Base-by-base conservation (phyloP, 306 rosid species). In the Adenanthera pavonina region DNA sequence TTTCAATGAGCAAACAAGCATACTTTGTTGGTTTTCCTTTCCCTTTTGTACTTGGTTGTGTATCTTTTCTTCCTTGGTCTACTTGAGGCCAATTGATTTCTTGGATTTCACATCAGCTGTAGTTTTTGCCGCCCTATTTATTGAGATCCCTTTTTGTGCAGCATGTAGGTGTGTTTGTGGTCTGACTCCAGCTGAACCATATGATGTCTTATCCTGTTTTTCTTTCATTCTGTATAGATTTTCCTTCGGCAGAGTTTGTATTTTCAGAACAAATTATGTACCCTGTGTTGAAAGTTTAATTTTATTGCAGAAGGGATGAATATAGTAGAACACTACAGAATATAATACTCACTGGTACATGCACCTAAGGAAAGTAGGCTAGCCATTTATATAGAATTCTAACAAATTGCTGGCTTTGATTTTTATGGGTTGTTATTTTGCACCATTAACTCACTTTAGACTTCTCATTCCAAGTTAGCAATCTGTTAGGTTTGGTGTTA, bases 31-130 rank as follows among this genome's bases (percentile, higher is more conserved):
- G 36, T 61, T 70, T 60, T 64, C 61, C 68, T 65, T 76, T 77
- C 62, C 73, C 78, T 74, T 17, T 43, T 5, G 43, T 72, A 5
- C 69, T 17, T 6, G n/a, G 43, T 8, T 78, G 69, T 71, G 19
- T 34, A 61, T 7, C 25, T 35, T 77, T 74, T 82, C 30, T 69
- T 70, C 76, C 80, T 30, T 46, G 52, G 73, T 75, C 48, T 43
- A 79, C 10, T 30, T 46, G 43, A 79, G 53, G 68, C 69, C 73
- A 66, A 40, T 73, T 79, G 54, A 43, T 62, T 72, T 47, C 71
- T 43, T 54, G 76, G 38, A 72, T 72, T 61, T 62, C 10, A 5
- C 41, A 19, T 33, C 10, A 51, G 73, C 60, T 47, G 8, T 59
- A n/a, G 38, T 51, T 76, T 59, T 71, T 72, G 57, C 60, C 15